phyloP scores from a whole-genome alignment of 768 basidiomycete genomes.

The Amanita jacksonii region DNA sequence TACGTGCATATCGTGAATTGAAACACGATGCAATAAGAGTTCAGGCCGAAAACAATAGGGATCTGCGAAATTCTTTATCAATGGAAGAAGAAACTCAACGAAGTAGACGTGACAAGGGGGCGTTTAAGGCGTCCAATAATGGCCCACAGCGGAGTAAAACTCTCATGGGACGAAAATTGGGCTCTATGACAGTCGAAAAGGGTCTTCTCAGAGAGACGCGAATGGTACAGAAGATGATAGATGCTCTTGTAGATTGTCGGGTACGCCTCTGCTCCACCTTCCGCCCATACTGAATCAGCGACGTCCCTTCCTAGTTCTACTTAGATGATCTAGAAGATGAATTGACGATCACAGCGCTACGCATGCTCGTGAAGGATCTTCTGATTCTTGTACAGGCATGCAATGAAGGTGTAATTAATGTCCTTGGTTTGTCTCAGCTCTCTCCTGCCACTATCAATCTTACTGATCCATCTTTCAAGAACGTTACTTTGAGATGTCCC shows the following conservation, averaged over 20 bases:
- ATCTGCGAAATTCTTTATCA: slow-evolving; percentile 56
- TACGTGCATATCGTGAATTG: slow-evolving; percentile 79
- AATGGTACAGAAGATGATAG: slow-evolving; percentile 84
- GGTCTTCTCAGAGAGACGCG: slow-evolving; percentile 89
- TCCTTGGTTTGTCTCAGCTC: slow-evolving; percentile 45
- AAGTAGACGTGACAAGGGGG: slow-evolving; percentile 21
- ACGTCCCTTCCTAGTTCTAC: slow-evolving; percentile 66
- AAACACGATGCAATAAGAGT: slow-evolving; percentile 93
- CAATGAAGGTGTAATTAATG: slow-evolving; percentile 88
- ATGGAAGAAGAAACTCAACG: slow-evolving; percentile 48
- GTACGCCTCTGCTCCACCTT: slow-evolving; percentile 36
- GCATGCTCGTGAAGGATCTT: slow-evolving; percentile 94
- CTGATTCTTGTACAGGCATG: slow-evolving; percentile 92
- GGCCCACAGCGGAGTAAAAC: slow-evolving; percentile 53
- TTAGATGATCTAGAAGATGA: slow-evolving; percentile 90
- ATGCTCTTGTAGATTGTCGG: slow-evolving; percentile 77
- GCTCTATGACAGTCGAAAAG: slow-evolving; percentile 92
- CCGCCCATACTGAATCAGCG: slow-evolving; percentile 2
- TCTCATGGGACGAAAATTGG: slow-evolving; percentile 71
- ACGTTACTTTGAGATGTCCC: slow-evolving; percentile 98
- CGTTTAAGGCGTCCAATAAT: slow-evolving; percentile 21
- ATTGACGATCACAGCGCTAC: slow-evolving; percentile 75
- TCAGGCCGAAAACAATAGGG: slow-evolving; percentile 88
- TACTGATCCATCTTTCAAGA: slow-evolving; percentile 40
- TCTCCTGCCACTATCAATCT: neutral